Conservation (phyloP, 148 eudicot species). For the Hydrangea macrophylla region DNA sequence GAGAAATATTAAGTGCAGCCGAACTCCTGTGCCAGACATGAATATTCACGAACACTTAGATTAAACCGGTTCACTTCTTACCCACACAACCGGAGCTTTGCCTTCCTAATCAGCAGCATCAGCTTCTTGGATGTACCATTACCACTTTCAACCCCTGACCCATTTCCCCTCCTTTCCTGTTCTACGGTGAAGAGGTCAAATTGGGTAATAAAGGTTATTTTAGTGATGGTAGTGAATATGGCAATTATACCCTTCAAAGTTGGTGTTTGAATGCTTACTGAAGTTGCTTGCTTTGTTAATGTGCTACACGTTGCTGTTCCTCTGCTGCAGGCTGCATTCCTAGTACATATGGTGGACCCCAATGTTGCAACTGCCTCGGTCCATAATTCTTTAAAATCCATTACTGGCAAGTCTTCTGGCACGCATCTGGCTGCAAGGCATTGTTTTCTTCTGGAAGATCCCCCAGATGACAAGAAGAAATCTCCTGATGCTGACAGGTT, state of each 20-base stretch:
- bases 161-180: too few species aligned
- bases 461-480: slow-evolving; percentile 57
- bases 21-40: too few species aligned
- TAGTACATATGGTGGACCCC: slow-evolving; percentile 72
- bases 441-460: slow-evolving; percentile 83
- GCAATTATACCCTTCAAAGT: not conserved
- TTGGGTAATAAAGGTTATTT: too few species aligned
- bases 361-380: slow-evolving; percentile 52
- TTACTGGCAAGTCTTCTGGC: slow-evolving; percentile 48
- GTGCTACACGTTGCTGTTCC: slow-evolving; percentile 13
- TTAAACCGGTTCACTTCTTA: too few species aligned
- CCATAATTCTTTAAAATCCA: slow-evolving; percentile 51
- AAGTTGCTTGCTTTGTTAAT: not conserved
- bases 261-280: not conserved
- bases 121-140: too few species aligned
- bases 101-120: too few species aligned
- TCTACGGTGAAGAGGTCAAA: too few species aligned
- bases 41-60: too few species aligned
- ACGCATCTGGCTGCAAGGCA: slow-evolving; percentile 75
- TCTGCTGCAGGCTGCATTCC: slow-evolving; percentile 66
- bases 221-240: too few species aligned
- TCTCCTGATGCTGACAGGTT: slow-evolving; percentile 49
- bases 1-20: too few species aligned
- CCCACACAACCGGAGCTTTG: too few species aligned
- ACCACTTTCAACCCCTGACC: too few species aligned